Base-by-base conservation (phyloP, 2,329 filamentous ascomycete species). In the Raffaelea albimanens region DNA sequence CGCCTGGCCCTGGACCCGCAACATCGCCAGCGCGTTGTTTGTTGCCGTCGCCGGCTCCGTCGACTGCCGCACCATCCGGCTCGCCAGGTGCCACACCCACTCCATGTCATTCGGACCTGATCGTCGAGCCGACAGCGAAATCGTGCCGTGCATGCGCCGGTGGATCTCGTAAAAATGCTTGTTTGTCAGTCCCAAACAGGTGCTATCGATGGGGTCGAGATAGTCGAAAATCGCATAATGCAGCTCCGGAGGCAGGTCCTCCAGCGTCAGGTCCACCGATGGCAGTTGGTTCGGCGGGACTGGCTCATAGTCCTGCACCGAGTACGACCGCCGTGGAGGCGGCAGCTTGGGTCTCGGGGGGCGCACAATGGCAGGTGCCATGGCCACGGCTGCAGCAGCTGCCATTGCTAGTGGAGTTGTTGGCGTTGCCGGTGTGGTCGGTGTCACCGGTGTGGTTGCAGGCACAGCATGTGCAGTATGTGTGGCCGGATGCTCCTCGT, bases 151-250 rank as follows among this genome's bases (percentile, higher is more conserved):
- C 61, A 79, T 67, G 47, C 69, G 70, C 22, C 70, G 68, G 61
- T 80, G 76, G 55, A 82, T 76, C 31, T 67, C 63, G 60, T 83
- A 82, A 53, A 80, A 71, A 58, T 73, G 69, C 40, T 67, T 68
- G 65, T 71, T 77, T 34, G 77, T 72, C 45, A 83, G 69, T 14
- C 76, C 79, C 36, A 83, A 65, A 58, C 78, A 82, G 36, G 74
- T 76, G 57, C 77, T 76, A 62, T 83, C 79, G 52, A 83, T 80
- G 43, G 76, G 75, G 62, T 83, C 79, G 49, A 83, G 72, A 53
- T 75, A 73, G 59, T 80, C 76, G 56, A 81, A 78, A 52, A 83
- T 69, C 51, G 70, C 65, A 52, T 73, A 79, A 60, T 81, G 78
- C 11, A 83, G 65, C 61, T 83, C 79, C 0, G 71, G 61, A 14